Conservation (phyloP, 352 stramenopile species). For the Elongisporangium undulatum region DNA sequence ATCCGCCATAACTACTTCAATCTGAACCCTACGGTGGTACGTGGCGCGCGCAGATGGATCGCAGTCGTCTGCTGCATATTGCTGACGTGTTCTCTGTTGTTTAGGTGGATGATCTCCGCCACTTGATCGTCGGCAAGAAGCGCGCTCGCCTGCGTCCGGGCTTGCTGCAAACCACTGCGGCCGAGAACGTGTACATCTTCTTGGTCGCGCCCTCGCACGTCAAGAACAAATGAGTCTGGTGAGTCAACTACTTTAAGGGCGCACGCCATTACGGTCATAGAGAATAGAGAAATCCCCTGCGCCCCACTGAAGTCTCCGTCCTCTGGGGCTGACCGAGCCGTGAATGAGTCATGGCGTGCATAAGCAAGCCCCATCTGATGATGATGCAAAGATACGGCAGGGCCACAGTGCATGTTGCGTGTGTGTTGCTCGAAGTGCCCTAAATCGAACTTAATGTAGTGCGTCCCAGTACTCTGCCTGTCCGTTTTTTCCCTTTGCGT, state of each 20-base stretch:
- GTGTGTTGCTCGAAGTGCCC: not conserved
- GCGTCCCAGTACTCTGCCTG: not conserved
- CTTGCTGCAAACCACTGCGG: conserved; percentile 49
- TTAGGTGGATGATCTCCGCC: conserved; percentile 59
- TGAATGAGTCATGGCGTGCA: not conserved
- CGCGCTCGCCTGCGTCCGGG: conserved; percentile 42
- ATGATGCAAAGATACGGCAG: not conserved
- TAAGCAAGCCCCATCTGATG: not conserved
- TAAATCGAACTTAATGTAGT: not conserved
- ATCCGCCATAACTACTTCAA: conserved; percentile 87
- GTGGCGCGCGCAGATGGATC: conserved; percentile 1
- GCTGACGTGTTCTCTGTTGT: not conserved
- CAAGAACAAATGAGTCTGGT: conserved; percentile 44
- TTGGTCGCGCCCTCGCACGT: conserved; percentile 60
- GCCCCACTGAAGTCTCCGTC: not conserved
- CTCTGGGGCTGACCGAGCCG: not conserved
- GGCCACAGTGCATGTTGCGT: not conserved
- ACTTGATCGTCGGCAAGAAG: conserved; percentile 55
- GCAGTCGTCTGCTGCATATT: not conserved
- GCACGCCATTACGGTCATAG: not conserved
- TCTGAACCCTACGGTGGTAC: conserved; percentile 76
- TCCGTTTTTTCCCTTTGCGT: not conserved
- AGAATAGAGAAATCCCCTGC: conserved; percentile 2
- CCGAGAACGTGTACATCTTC: conserved; percentile 76
- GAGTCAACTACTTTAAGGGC: not conserved